Base-by-base conservation (phyloP, 2,329 filamentous ascomycete species). In the Trichoderma semiorbis region DNA sequence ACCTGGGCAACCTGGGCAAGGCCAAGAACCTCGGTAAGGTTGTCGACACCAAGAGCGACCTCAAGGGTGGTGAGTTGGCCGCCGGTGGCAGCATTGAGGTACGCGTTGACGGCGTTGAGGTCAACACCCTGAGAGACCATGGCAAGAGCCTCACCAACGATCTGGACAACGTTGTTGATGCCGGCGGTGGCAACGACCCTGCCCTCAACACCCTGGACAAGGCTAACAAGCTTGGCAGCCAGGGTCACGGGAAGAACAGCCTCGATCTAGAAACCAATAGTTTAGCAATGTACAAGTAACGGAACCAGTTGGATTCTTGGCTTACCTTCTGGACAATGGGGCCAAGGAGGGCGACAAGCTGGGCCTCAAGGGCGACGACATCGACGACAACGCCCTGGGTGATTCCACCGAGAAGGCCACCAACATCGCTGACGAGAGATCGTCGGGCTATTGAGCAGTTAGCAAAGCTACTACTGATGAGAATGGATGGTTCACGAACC, bases 71-170 rank as follows among this genome's bases (percentile, higher is more conserved):
- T 21, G 26, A 75, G 65, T 24, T 69, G 58, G 64, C 75, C 75
- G 39, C 72, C 58, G 18, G 76, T 78, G 24, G 69, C 71, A 36
- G 73, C 39, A 30, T 74, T 71, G 73, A 78, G 73, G 71, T 74
- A 76, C 21, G 66, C 64, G 70, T 76, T 73, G 61, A 76, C 75
- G 7, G 73, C 72, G 47, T 68, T 53, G 50, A 77, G 58, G 39
- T 74, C 72, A 36, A 75, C 67, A 28, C 75, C 75, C 43, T 76
- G 74, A 60, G 73, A 60, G 14, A 74, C 65, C 72, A 76, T 74
- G 60, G 73, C 74, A 26, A 77, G 60, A 47, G 74, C 75, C 73
- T 77, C 74, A 47, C 75, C 76, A 58, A 76, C 72, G 72, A 75
- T 73, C 57, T 74, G 69, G 50, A 76, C 71, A 39, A 72, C 34